Evolutionary conservation across 495 filamentous ascomycete species (phyloP).

Genomic region (Neurospora tetraspora): DNA sequence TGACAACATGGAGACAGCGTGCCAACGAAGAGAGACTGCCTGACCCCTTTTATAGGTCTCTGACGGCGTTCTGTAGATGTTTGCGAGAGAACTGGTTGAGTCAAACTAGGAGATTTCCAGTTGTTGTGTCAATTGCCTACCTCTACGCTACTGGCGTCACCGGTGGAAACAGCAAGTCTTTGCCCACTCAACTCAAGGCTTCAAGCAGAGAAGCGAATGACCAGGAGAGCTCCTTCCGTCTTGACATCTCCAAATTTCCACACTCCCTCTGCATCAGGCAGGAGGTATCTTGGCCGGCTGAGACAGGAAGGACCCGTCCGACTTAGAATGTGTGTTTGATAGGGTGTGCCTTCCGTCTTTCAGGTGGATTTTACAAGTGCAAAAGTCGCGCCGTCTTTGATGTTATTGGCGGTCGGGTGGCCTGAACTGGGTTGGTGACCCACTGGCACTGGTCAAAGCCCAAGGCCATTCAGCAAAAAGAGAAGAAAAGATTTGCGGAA

Average conservation of each 20-base stretch:
- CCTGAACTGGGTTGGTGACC: background rate
- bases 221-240: background rate
- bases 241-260: background rate
- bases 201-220: background rate
- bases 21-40: background rate
- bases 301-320: too few species aligned
- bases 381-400: background rate
- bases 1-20: background rate
- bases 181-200: background rate
- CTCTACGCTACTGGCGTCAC: background rate
- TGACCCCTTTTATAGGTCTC: background rate
- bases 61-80: background rate
- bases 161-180: background rate
- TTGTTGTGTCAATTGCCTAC: background rate
- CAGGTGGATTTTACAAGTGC: background rate
- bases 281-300: background rate
- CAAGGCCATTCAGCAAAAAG: background rate
- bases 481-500: background rate
- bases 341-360: background rate
- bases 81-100: background rate
- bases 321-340: background rate
- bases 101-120: background rate
- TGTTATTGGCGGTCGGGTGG: background rate
- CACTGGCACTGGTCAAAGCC: background rate
- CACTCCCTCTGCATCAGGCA: background rate